Evolutionary conservation across 2,329 filamentous ascomycete genomes (phyloP), one percentile per base, ranked within the genome.

Genomic region (Aspergillus ruber): DNA sequence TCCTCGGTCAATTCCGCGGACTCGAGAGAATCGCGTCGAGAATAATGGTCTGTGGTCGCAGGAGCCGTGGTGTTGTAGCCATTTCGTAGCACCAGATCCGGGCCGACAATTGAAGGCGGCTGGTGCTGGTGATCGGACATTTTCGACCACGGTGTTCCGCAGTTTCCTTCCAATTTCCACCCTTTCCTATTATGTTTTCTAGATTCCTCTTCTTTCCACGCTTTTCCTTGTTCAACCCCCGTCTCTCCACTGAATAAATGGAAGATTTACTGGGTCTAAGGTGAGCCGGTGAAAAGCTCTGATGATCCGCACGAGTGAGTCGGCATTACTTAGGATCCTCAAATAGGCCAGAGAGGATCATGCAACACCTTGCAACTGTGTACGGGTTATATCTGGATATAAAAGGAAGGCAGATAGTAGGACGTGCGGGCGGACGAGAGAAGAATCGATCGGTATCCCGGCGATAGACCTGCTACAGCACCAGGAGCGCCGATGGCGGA

Each of bases 1-100:
- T 13, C 36, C 18, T 58, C 57, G 35, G 52, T 49, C 18, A 50
- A 39, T 40, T 63, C 64, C 25, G 56, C 54, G 18, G 56, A 51
- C 42, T 51, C 56, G 39, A 50, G 51, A 35, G 47, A 50, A 44
- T 50, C 51, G 41, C 49, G 52, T 46, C 17, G 10, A 6, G 15
- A 39, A 39, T 39, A 12, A 10, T 39, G 15, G 7, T 12, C 17
- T 12, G 17, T 12, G 6, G 17, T 18, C 38, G 54, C 27, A 29
- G 25, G 25, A 29, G 25, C 25, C 25, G 25, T 29, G 9, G 25
- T 29, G 25, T 29, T 29, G 25, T 29, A 29, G 15, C 17, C 17
- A 20, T 39, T 39, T 20, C 18, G 36, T 20, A 39, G 36, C 36
- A 39, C 36, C 36, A 20, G 8, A 20, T 39, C 36, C 36, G 36